These are phyloP conservation scores for Sclerotinia trifoliorum DNA, from an alignment of 2,329 filamentous ascomycete genomes.

Conservation along the genomic window DNA sequence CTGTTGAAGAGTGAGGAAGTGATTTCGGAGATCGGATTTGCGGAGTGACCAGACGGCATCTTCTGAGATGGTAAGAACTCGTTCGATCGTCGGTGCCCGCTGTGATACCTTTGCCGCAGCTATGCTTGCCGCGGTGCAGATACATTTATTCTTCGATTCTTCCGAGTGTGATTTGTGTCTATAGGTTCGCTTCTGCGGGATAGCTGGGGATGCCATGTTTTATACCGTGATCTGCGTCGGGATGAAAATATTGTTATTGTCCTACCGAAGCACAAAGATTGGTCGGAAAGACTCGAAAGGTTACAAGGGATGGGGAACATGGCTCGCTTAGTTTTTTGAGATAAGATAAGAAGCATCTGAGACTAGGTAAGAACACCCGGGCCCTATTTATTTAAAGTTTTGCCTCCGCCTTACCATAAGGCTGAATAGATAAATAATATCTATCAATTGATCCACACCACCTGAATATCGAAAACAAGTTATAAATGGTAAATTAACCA, in stretches of 20 bases:
- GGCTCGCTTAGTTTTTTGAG: neutral
- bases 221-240: constrained; percentile 4
- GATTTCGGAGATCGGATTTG: constrained; percentile 32
- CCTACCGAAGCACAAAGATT: constrained; percentile 10
- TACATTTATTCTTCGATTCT: neutral
- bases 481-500: neutral
- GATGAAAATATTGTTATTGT: constrained; percentile 2
- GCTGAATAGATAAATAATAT: neutral
- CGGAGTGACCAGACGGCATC: constrained; percentile 32
- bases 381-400: neutral
- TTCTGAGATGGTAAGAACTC: constrained; percentile 31
- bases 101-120: constrained; percentile 9
- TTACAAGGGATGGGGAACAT: neutral
- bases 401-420: constrained; percentile 4
- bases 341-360: constrained; percentile 12
- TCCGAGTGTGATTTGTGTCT: neutral
- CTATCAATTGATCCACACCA: neutral
- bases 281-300: neutral
- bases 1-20: constrained; percentile 33
- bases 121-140: constrained; percentile 13
- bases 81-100: constrained; percentile 11
- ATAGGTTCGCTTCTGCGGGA: neutral
- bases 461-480: neutral
- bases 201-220: constrained; percentile 2
- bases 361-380: neutral